Conservation (phyloP, 2,329 filamentous ascomycete species). For the Onygenales sp. region DNA sequence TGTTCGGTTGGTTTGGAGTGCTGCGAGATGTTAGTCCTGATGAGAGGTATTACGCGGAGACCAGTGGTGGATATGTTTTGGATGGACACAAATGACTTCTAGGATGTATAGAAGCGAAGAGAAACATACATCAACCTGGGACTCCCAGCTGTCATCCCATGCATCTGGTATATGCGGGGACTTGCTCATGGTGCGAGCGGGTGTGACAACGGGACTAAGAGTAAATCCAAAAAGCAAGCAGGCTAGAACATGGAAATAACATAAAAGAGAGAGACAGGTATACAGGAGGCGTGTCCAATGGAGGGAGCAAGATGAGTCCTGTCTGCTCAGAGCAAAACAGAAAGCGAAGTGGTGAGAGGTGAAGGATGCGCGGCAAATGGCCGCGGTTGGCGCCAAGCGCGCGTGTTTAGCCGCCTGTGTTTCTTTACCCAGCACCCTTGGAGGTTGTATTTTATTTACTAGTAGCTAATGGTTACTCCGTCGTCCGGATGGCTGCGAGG, state of each 20-base stretch:
- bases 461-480: no score
- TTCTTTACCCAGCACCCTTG: no score
- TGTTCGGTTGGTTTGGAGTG: slow-evolving; percentile 17
- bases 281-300: neutral
- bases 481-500: no score
- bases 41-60: neutral
- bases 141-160: slow-evolving; percentile 90
- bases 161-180: slow-evolving; percentile 58
- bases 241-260: neutral
- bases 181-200: slow-evolving; percentile 30
- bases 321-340: no score
- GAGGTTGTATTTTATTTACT: no score
- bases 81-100: no score
- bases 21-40: slow-evolving; percentile 11
- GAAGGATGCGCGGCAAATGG: no score
- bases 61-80: neutral
- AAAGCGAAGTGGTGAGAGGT: no score
- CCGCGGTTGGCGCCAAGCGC: no score
- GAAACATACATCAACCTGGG: slow-evolving; percentile 56
- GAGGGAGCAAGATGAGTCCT: neutral
- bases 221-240: neutral
- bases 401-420: no score
- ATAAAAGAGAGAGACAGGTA: no score
- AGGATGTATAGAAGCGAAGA: neutral
- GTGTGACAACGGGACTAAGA: neutral